Evolutionary conservation across 352 stramenopile genomes (phyloP).

Genomic region (Elongisporangium prolatum): DNA sequence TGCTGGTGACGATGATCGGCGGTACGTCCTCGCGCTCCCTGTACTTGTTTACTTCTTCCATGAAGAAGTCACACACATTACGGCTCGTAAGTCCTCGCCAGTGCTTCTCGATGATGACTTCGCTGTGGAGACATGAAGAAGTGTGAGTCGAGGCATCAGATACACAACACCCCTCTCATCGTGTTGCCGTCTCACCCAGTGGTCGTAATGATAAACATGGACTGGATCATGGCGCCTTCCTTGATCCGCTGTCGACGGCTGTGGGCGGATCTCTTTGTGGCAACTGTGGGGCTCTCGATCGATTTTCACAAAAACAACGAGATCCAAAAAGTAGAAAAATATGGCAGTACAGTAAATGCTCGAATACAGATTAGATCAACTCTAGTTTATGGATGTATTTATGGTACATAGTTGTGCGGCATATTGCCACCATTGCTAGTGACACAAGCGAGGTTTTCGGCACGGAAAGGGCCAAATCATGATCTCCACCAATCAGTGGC

Average conservation of each 20-base stretch:
- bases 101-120: slow-evolving; percentile 99
- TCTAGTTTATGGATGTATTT: neutral
- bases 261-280: slow-evolving; percentile 1
- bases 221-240: slow-evolving; percentile 91
- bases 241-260: neutral
- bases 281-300: neutral
- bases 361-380: neutral
- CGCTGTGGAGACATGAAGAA: slow-evolving; percentile 39
- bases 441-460: neutral
- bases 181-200: slow-evolving; percentile 47
- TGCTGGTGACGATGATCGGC: slow-evolving; percentile 84
- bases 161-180: slow-evolving; percentile 3
- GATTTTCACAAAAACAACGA: neutral
- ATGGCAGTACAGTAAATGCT: neutral
- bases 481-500: neutral
- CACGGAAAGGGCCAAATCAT: neutral
- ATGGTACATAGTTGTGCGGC: neutral
- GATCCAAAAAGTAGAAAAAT: slow-evolving; percentile 8
- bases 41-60: slow-evolving; percentile 95
- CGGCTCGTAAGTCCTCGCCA: slow-evolving; percentile 94
- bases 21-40: slow-evolving; percentile 82
- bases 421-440: neutral
- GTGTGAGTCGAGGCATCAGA: neutral
- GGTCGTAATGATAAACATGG: slow-evolving; percentile 95
- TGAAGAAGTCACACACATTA: slow-evolving; percentile 97